A percentile compares a stretch with the other conserved stretches of the same genome.
Conservation (phyloP, 768 basidiomycete genomes). For the Kondoa malvinella region DNA sequence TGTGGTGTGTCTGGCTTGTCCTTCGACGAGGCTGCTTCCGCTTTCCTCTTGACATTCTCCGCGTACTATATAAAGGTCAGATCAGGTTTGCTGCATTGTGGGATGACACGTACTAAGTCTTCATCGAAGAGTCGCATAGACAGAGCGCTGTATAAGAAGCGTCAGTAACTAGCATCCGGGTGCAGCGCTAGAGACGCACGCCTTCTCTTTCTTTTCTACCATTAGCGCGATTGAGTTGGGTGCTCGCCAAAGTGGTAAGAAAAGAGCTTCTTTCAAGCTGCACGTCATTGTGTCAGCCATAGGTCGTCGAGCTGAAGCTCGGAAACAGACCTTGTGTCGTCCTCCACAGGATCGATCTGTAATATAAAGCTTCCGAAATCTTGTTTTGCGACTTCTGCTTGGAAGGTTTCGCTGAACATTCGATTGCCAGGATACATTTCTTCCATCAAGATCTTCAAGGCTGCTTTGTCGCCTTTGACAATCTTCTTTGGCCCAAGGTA, state of each 20-base stretch:
- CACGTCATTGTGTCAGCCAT: background rate
- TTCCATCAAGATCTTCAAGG: conserved; percentile 51
- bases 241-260: conserved; percentile 94
- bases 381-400: conserved; percentile 40
- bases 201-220: conserved; percentile 94
- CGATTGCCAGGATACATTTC: conserved; percentile 61
- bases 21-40: too few relatives aligned
- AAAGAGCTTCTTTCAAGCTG: conserved; percentile 58
- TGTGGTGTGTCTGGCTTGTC: too few relatives aligned
- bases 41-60: too few relatives aligned
- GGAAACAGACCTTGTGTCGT: conserved; percentile 42
- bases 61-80: too few relatives aligned
- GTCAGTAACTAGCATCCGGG: background rate
- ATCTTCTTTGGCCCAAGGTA: conserved; percentile 53
- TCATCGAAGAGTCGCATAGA: conserved; percentile 16
- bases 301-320: background rate
- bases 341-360: conserved; percentile 44
- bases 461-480: conserved; percentile 41
- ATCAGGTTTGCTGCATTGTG: background rate
- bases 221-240: conserved; percentile 70
- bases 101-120: conserved; percentile 2
- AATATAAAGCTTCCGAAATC: conserved; percentile 58
- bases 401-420: conserved; percentile 43
- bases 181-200: conserved; percentile 37
- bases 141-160: conserved; percentile 5